Evolutionary conservation across 208 protist species (phyloP).

Genomic region (Crithidia thermophila): DNA sequence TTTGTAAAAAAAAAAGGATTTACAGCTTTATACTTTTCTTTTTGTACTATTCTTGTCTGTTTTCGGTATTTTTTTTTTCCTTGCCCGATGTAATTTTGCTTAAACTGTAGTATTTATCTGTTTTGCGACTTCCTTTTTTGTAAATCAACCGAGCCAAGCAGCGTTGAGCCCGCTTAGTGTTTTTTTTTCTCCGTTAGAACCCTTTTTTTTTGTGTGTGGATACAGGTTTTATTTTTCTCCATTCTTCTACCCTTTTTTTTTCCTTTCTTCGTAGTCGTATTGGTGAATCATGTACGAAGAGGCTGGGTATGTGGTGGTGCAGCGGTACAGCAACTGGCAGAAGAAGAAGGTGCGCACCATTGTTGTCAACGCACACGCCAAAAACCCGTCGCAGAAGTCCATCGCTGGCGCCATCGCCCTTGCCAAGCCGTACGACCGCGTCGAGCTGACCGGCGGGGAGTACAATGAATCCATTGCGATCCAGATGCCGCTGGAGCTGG

Average conservation of each 20-base stretch:
- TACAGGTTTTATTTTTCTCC: not conserved
- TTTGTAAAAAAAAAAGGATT: too few relatives aligned
- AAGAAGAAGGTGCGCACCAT: conserved; percentile 89
- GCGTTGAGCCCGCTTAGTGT: too few relatives aligned
- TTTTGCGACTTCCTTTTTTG: conserved; percentile 9
- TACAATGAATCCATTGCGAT: conserved; percentile 79
- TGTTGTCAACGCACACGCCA: conserved; percentile 76
- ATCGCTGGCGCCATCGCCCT: conserved; percentile 66
- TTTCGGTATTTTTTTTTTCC: not conserved
- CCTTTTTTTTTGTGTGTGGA: conserved; percentile 5
- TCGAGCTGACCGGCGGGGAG: conserved; percentile 84
- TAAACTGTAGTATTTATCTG: conserved; percentile 1
- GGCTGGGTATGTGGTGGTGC: conserved; percentile 54
- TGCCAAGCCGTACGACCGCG: conserved; percentile 85
- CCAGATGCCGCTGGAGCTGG: conserved; percentile 76
- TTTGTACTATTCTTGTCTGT: too few relatives aligned
- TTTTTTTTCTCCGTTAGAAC: not conserved
- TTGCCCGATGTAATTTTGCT: too few relatives aligned
- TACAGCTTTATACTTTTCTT: too few relatives aligned
- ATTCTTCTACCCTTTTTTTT: conserved; percentile 18
- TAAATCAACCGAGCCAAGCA: too few relatives aligned
- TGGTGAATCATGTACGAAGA: conserved; percentile 25
- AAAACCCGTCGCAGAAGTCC: conserved; percentile 48
- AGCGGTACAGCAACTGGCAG: conserved; percentile 85
- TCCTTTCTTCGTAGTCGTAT: not conserved